Evolutionary conservation across 176 grass and related monocot species (phyloP), one percentile per base, ranked within the genome.

Genomic region (Saccharum officinarum): DNA sequence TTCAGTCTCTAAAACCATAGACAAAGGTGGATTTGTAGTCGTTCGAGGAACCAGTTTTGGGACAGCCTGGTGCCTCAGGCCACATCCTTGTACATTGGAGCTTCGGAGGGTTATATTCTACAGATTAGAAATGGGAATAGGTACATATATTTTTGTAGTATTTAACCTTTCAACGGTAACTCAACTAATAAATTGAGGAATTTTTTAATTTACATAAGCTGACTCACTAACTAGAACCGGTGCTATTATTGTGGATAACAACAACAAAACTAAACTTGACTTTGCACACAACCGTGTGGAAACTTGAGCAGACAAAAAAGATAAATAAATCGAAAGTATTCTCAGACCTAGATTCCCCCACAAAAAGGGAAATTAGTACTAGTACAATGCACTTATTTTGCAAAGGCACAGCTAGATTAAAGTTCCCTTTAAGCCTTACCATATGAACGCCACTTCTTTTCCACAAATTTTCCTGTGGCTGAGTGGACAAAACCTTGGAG

Each of bases 381-480:
- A n/a, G 81, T 69, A 9, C 33, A 55, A 31, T 55, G 37, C 44
- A 50, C 44, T 74, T 74, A 44, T 60, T 33, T 12, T 70, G 55
- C n/a, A 87, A 69, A 84, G 75, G 18, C 18, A 75, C 73, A 62
- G 34, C 33, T 71, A 36, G 46, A 38, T 12, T 42, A 84, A 86
- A 79, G 90, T 75, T 46, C 22, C 22, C 74, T 37, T 55, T 71
- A 64, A 30, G 60, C 20, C 6, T 26, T 60, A 7, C 7, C 11
- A 55, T 71, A 6, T 11, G 42, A 64, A 40, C 33, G 50, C 71
- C 80, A 31, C 39, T 69, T 8, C 49, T 87, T 87, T 87, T 89
- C 66, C 87, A 87, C 67, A 84, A 17, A 67, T 77, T 84, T 41
- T 77, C 88, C 2, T 30, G 69, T 70, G 64, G 34, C 54, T 42